These are phyloP conservation scores for Fraxinus angustifolia DNA, from an alignment of 305 asterid genomes.

Conservation along the genomic window DNA sequence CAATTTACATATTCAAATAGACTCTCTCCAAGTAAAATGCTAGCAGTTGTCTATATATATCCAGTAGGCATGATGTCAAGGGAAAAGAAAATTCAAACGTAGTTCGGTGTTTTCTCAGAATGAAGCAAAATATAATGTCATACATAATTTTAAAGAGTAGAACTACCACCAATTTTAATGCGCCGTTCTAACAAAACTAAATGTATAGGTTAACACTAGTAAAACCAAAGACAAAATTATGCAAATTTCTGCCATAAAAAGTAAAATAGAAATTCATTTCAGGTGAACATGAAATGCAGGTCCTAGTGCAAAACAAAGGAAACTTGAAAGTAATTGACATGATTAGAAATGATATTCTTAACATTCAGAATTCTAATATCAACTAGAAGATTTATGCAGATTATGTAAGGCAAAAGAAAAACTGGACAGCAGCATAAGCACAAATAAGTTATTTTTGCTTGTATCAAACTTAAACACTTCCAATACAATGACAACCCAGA, in stretches of 20 bases:
- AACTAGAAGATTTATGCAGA: not conserved
- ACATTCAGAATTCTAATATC: not conserved
- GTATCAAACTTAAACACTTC: not conserved
- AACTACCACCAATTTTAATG: not conserved
- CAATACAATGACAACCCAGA: not conserved
- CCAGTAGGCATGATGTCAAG: not conserved
- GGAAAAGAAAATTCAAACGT: not conserved
- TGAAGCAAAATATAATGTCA: not conserved
- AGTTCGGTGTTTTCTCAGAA: not conserved
- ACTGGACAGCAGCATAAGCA: not conserved
- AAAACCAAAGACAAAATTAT: not conserved
- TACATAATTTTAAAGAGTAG: not conserved
- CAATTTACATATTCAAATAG: not conserved
- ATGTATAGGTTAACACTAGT: not conserved
- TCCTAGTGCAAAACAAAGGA: not conserved
- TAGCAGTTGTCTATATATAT: not conserved
- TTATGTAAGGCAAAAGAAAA: not conserved
- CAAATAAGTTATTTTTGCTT: not conserved
- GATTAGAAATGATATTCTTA: not conserved
- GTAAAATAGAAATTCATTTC: not conserved
- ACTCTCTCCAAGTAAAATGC: not conserved
- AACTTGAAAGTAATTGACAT: not conserved
- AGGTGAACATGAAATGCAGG: not conserved
- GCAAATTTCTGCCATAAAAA: not conserved
- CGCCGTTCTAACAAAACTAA: not conserved